Evolutionary conservation across 495 filamentous ascomycete species (phyloP).

Genomic region (Penicillium coffeae): DNA sequence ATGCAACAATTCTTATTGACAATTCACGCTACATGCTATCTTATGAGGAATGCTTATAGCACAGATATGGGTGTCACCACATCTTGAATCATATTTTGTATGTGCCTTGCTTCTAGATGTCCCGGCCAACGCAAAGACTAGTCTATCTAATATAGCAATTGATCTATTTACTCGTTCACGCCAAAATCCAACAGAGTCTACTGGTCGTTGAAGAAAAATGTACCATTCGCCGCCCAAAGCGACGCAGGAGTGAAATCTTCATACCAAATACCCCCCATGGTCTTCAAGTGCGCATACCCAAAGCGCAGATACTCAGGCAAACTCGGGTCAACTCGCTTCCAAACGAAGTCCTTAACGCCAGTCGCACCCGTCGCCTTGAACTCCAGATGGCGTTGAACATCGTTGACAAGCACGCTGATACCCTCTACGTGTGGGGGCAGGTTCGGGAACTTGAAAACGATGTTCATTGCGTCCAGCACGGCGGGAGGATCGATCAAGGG

Average conservation of each 20-base stretch:
- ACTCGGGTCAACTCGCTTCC: slow-evolving; percentile 37
- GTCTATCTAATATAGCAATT: too few species aligned
- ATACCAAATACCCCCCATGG: slow-evolving; percentile 51
- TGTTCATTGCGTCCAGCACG: slow-evolving; percentile 31
- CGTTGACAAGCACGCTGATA: slow-evolving; percentile 55
- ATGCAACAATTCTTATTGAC: too few species aligned
- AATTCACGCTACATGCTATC: too few species aligned
- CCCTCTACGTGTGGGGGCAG: slow-evolving; percentile 45
- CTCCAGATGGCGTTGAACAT: slow-evolving; percentile 49
- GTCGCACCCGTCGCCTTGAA: slow-evolving; percentile 39
- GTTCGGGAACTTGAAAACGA: slow-evolving; percentile 46
- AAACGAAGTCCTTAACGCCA: slow-evolving; percentile 40
- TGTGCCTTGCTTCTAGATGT: too few species aligned
- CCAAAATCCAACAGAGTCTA: not conserved
- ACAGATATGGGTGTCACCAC: too few species aligned
- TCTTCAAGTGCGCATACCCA: slow-evolving; percentile 57
- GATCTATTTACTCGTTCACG: too few species aligned
- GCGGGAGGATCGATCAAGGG: slow-evolving; percentile 37
- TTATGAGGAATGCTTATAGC: too few species aligned
- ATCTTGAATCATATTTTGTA: too few species aligned
- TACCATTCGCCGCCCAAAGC: slow-evolving; percentile 58
- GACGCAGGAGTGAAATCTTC: slow-evolving; percentile 79
- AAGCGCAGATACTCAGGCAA: slow-evolving; percentile 76
- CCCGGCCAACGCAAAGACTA: too few species aligned
- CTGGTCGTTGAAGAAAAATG: slow-evolving; percentile 27